Evolutionary conservation across 768 basidiomycete genomes (phyloP).

Genomic region (Crucibulum laeve): DNA sequence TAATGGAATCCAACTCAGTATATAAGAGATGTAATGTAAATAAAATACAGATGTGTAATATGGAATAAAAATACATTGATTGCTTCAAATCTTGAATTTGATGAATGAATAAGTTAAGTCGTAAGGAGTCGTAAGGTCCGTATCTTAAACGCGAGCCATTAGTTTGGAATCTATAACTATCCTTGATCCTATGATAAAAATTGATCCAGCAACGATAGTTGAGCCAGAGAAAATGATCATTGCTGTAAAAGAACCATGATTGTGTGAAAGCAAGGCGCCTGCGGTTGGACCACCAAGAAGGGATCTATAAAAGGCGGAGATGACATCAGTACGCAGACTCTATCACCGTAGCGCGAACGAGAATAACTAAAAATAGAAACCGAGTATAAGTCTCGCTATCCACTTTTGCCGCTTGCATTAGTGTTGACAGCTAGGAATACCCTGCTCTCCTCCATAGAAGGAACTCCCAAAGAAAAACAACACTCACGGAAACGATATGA

Average conservation of each 20-base stretch:
- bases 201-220: slow-evolving; percentile 54
- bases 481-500: slow-evolving; percentile 70
- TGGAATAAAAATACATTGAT: background rate
- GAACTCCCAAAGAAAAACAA: slow-evolving; percentile 2
- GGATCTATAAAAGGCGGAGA: slow-evolving; percentile 35
- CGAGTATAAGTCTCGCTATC: background rate
- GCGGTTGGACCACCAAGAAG: slow-evolving; percentile 62
- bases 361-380: background rate
- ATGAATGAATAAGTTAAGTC: no score
- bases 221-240: slow-evolving; percentile 60
- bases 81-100: background rate
- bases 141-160: slow-evolving; percentile 39
- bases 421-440: background rate
- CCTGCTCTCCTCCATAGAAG: background rate
- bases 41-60: no score
- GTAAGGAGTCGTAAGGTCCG: no score
- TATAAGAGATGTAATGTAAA: no score
- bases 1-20: no score
- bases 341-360: background rate
- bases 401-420: background rate
- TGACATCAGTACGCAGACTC: slow-evolving; percentile 3
- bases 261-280: slow-evolving; percentile 46
- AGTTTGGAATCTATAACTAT: slow-evolving; percentile 38
- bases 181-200: slow-evolving; percentile 49
- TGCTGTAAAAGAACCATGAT: slow-evolving; percentile 40